Conservation (phyloP, 106 monocot species). For the Dendrobium nobile region DNA sequence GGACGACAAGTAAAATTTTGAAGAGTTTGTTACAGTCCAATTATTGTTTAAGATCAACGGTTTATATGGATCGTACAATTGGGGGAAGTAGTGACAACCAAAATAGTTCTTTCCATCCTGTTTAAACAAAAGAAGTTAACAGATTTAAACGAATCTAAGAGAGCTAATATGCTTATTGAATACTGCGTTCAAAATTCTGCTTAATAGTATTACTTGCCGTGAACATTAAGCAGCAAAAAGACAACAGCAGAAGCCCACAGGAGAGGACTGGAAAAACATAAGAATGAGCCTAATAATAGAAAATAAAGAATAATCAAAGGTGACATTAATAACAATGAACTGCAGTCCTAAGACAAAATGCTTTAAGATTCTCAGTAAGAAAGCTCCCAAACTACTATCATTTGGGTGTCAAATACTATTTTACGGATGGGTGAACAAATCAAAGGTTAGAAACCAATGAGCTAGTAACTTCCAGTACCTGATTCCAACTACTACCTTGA, state of each 20-base stretch:
- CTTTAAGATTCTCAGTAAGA: no score
- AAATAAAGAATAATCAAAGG: constrained; percentile 2
- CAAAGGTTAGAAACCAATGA: background rate
- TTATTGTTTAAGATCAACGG: background rate
- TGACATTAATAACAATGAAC: background rate
- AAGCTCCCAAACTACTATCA: no score
- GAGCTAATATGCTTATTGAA: background rate
- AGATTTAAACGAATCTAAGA: background rate
- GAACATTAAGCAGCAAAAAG: constrained; percentile 77
- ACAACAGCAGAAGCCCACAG: constrained; percentile 79
- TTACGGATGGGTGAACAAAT: no score
- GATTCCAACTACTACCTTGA: constrained; percentile 58
- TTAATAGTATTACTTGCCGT: constrained; percentile 33
- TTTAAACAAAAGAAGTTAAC: background rate
- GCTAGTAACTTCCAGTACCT: constrained; percentile 18
- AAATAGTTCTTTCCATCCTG: constrained; percentile 70
- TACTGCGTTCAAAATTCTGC: background rate
- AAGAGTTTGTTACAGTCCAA: background rate
- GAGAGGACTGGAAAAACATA: constrained; percentile 35
- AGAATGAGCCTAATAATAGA: background rate
- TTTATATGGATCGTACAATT: constrained; percentile 39
- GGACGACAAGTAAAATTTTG: constrained; percentile 1
- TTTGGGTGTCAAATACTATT: no score
- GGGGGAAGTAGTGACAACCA: constrained; percentile 71
- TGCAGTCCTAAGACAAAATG: no score